Conservation (phyloP, 441 rosid species). For the Capsella rubella region DNA sequence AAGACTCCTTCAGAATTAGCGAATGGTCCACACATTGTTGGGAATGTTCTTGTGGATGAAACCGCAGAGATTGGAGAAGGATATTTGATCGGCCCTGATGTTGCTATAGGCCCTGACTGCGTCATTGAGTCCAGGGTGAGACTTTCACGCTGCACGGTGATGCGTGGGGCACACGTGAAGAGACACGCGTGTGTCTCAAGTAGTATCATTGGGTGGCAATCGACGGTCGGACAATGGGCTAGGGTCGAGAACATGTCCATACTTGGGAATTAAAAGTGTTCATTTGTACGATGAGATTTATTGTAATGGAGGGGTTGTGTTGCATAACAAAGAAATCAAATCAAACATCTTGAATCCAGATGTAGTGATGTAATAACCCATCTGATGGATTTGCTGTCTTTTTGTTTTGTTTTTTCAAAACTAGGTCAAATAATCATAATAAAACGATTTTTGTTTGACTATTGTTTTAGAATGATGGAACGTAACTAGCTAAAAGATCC, state of each 20-base stretch:
- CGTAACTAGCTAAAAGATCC: too few relatives aligned
- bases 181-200: constrained; percentile 75
- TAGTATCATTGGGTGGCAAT: constrained; percentile 88
- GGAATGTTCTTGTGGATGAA: constrained; percentile 4
- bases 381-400: neutral
- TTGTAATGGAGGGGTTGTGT: constrained; percentile 60
- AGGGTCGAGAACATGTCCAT: constrained; percentile 84
- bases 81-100: constrained; percentile 39
- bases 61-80: neutral
- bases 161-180: constrained; percentile 84
- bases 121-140: constrained; percentile 79
- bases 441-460: too few relatives aligned
- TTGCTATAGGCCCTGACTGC: constrained; percentile 83
- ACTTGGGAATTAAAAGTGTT: constrained; percentile 80
- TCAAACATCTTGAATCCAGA: neutral
- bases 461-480: too few relatives aligned
- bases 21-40: neutral
- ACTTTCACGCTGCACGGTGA: constrained; percentile 81
- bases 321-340: constrained; percentile 66
- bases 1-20: neutral
- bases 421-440: too few relatives aligned
- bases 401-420: too few relatives aligned
- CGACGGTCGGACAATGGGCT: constrained; percentile 85
- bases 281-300: constrained; percentile 72
- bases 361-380: neutral